phyloP scores from a whole-genome alignment of 2,329 filamentous ascomycete species.

The Alternaria gansuensis region DNA sequence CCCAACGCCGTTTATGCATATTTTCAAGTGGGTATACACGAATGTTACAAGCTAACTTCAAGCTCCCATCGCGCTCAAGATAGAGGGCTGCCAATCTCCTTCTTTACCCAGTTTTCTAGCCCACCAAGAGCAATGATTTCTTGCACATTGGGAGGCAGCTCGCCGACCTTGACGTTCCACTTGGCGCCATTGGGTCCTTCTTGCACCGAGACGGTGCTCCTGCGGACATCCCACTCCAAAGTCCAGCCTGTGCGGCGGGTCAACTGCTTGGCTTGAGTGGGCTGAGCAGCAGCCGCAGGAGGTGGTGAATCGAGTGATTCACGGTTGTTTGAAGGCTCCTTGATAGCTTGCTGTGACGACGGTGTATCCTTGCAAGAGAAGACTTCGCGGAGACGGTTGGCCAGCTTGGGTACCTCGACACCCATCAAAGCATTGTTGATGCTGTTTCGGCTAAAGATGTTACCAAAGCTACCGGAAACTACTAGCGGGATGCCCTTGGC shows the following conservation, averaged over 20 bases:
- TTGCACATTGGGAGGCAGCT: slow-evolving; percentile 85
- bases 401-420: slow-evolving; percentile 73
- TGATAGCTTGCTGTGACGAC: slow-evolving; percentile 53
- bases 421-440: slow-evolving; percentile 83
- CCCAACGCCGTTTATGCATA: slow-evolving; percentile 19
- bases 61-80: slow-evolving; percentile 6
- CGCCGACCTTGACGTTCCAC: slow-evolving; percentile 84
- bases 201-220: slow-evolving; percentile 73
- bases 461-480: slow-evolving; percentile 80
- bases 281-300: slow-evolving; percentile 47
- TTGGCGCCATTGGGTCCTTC: slow-evolving; percentile 72
- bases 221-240: slow-evolving; percentile 79
- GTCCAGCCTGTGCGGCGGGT: slow-evolving; percentile 85
- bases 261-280: slow-evolving; percentile 62
- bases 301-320: slow-evolving; percentile 62
- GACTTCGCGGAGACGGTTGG: slow-evolving; percentile 70
- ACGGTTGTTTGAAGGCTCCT: slow-evolving; percentile 62
- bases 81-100: slow-evolving; percentile 63
- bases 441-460: slow-evolving; percentile 80
- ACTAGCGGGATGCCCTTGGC: slow-evolving; percentile 83
- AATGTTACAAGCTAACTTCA: slow-evolving; percentile 9
- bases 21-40: slow-evolving; percentile 19
- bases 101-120: slow-evolving; percentile 83
- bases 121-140: slow-evolving; percentile 69
- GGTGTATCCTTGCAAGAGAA: slow-evolving; percentile 56